Conservation (phyloP, 169 alveolate species). For the Cryptosporidium viatorum region DNA sequence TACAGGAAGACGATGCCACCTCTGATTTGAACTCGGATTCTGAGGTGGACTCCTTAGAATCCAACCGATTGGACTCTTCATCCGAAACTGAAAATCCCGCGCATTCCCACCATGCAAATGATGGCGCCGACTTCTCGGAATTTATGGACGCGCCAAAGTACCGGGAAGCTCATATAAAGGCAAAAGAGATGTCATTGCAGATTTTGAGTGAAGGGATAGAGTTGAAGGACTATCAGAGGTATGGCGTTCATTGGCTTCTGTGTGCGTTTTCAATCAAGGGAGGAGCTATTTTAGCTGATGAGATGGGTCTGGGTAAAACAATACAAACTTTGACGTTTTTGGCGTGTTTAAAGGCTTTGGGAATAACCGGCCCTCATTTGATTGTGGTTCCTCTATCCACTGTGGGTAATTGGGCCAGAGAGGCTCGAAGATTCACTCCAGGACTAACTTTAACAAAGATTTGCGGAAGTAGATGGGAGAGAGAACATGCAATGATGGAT, state of each 20-base stretch:
- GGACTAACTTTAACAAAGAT: conserved; percentile 88
- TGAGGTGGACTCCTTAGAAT: background rate
- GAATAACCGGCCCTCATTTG: conserved; percentile 92
- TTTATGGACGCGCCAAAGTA: conserved; percentile 56
- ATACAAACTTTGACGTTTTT: conserved; percentile 90
- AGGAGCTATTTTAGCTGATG: conserved; percentile 92
- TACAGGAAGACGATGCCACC: conserved; percentile 47
- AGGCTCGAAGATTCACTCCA: conserved; percentile 90
- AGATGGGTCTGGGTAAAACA: conserved; percentile 94
- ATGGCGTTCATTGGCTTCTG: conserved; percentile 91
- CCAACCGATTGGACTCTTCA: conserved; percentile 2
- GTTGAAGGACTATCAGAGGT: conserved; percentile 90
- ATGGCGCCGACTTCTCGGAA: conserved; percentile 22
- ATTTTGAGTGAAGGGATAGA: conserved; percentile 84
- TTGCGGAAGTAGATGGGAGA: conserved; percentile 89
- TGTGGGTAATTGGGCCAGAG: conserved; percentile 96
- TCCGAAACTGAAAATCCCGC: conserved; percentile 27
- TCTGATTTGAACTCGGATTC: background rate
- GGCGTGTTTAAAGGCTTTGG: conserved; percentile 82
- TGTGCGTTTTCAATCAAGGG: conserved; percentile 87
- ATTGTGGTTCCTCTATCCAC: conserved; percentile 95
- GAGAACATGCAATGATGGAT: conserved; percentile 88
- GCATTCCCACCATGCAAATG: conserved; percentile 9
- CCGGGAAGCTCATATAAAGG: conserved; percentile 55
- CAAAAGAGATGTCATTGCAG: conserved; percentile 51